These are phyloP conservation scores for Phaseolus lunatus DNA, from an alignment of 306 rosid genomes.

Conservation along the genomic window DNA sequence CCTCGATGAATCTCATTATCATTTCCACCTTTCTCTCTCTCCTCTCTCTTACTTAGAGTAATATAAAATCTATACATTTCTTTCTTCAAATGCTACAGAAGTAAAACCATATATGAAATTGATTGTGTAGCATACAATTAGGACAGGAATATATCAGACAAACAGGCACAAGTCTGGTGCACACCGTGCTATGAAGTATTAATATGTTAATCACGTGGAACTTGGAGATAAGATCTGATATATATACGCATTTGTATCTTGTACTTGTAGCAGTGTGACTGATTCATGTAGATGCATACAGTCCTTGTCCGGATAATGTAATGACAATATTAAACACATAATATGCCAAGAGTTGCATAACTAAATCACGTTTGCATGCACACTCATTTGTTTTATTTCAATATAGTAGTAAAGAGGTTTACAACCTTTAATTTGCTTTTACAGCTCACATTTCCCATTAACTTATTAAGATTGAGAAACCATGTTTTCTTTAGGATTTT, in stretches of 20 bases:
- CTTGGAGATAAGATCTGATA: too few relatives aligned
- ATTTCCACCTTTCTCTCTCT: background rate
- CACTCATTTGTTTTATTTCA: background rate
- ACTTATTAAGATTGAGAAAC: slow-evolving; percentile 10
- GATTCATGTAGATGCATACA: too few relatives aligned
- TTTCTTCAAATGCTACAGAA: background rate
- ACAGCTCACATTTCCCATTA: background rate
- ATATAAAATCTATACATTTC: background rate
- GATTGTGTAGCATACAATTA: too few relatives aligned
- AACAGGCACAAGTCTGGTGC: too few relatives aligned
- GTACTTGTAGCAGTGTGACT: too few relatives aligned
- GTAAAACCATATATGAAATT: background rate
- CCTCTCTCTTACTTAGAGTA: background rate
- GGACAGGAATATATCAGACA: too few relatives aligned
- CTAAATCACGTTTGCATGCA: background rate
- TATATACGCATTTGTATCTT: too few relatives aligned
- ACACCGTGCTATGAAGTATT: too few relatives aligned
- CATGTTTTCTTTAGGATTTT: background rate
- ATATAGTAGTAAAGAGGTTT: too few relatives aligned
- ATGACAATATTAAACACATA: too few relatives aligned
- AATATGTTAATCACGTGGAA: too few relatives aligned
- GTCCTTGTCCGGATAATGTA: too few relatives aligned
- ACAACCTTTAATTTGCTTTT: background rate
- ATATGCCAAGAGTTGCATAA: background rate
- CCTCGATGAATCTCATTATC: background rate